These are phyloP conservation scores for Hanseniaspora pseudoguilliermondii DNA, from an alignment of 805 yeast species.

Conservation along the genomic window DNA sequence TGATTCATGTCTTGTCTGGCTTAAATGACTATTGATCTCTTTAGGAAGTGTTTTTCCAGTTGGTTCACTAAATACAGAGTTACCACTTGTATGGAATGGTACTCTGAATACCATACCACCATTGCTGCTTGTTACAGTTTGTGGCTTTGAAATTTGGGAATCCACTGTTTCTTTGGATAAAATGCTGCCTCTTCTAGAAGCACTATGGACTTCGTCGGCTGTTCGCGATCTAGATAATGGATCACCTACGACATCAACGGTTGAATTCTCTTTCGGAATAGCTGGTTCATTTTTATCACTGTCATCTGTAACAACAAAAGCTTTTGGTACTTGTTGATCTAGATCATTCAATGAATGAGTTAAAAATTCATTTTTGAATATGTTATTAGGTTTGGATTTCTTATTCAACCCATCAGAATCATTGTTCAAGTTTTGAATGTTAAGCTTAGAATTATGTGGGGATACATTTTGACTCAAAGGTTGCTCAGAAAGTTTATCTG, in stretches of 20 bases:
- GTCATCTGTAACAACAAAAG: neutral
- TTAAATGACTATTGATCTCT: neutral
- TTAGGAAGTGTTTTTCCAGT: neutral
- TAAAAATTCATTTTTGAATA: constrained; percentile 7
- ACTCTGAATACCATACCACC: constrained; percentile 40
- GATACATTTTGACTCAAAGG: neutral
- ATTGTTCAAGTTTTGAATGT: neutral
- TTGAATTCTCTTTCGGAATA: neutral
- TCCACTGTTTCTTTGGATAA: constrained; percentile 1
- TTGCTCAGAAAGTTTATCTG: neutral
- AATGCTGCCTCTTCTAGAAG: constrained; percentile 6
- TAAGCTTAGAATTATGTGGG: neutral
- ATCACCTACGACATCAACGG: neutral
- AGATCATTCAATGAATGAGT: neutral
- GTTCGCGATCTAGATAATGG: constrained; percentile 9
- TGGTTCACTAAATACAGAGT: neutral
- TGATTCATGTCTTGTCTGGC: neutral
- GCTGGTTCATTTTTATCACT: neutral
- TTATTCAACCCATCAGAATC: neutral
- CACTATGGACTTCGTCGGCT: neutral
- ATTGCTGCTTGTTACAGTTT: constrained; percentile 24
- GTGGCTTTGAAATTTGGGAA: constrained; percentile 11
- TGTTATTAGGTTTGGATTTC: neutral
- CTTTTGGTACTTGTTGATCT: neutral
- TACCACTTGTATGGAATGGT: constrained; percentile 47